Evolutionary conservation across 1,284 basidiomycete species (phyloP).

Genomic region (Kalmanozyma brasiliensis): DNA sequence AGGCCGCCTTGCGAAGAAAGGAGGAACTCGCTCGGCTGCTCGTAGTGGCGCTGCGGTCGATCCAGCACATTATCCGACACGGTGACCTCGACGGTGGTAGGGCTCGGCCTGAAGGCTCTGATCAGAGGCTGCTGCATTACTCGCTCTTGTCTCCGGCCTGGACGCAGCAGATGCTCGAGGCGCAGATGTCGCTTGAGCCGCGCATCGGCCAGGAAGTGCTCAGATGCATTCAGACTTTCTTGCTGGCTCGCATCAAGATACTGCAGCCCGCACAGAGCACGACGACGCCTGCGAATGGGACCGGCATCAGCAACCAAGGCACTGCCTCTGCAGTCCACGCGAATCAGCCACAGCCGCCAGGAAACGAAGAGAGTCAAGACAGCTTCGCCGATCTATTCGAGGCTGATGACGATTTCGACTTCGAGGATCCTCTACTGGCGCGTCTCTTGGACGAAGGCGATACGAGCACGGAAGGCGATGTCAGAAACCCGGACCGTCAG

Average conservation of each 20-base stretch:
- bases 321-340: no score
- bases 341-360: slow-evolving; percentile 1
- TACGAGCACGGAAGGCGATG: slow-evolving; percentile 35
- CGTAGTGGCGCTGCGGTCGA: slow-evolving; percentile 71
- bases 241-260: slow-evolving; percentile 74
- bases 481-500: slow-evolving; percentile 68
- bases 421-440: slow-evolving; percentile 74
- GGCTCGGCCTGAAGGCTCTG: background rate
- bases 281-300: no score
- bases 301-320: no score
- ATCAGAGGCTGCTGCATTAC: slow-evolving; percentile 75
- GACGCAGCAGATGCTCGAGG: slow-evolving; percentile 74
- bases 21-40: slow-evolving; percentile 47
- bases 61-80: slow-evolving; percentile 75
- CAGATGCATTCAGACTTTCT: slow-evolving; percentile 75
- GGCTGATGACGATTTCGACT: slow-evolving; percentile 71
- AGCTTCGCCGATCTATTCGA: slow-evolving; percentile 77
- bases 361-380: slow-evolving; percentile 72
- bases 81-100: slow-evolving; percentile 69
- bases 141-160: slow-evolving; percentile 74
- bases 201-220: slow-evolving; percentile 74
- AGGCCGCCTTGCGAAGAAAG: slow-evolving; percentile 29
- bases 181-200: slow-evolving; percentile 71
- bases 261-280: slow-evolving; percentile 69
- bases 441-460: slow-evolving; percentile 72